Evolutionary conservation across 495 filamentous ascomycete species (phyloP).

Genomic region (Jackrogersella multiformis): DNA sequence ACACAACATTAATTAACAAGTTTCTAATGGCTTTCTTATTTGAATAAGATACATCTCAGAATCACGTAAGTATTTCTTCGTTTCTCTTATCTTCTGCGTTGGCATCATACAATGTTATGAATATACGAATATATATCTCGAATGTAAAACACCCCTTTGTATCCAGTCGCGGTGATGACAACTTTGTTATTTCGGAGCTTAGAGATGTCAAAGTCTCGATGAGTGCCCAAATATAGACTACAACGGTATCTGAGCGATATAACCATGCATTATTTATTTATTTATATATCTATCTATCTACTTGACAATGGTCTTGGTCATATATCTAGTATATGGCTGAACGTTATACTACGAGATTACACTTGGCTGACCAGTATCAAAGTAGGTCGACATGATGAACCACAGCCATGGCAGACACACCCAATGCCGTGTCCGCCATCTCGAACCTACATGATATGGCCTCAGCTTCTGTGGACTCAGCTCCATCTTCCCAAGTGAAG

Average conservation of each 20-base stretch:
- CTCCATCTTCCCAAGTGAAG: constrained; percentile 18
- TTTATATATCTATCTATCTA: not conserved
- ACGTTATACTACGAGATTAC: not conserved
- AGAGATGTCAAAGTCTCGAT: constrained; percentile 83
- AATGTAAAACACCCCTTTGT: not conserved
- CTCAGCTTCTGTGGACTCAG: constrained; percentile 26
- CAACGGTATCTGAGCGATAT: constrained; percentile 97
- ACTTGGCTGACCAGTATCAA: constrained; percentile 37
- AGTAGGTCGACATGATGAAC: constrained; percentile 51
- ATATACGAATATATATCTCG: not conserved
- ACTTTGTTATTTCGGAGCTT: constrained; percentile 57
- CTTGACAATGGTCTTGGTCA: not conserved
- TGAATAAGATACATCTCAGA: not conserved
- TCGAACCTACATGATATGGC: constrained; percentile 27
- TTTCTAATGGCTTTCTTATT: constrained; percentile 1
- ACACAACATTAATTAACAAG: not conserved
- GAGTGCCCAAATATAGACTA: constrained; percentile 86
- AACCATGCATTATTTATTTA: not conserved
- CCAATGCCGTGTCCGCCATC: constrained; percentile 34
- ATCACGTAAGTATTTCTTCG: constrained; percentile 23
- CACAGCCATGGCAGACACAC: constrained; percentile 52
- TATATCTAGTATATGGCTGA: not conserved
- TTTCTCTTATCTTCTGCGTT: not conserved
- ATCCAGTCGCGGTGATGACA: constrained; percentile 68
- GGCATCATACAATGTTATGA: not conserved